phyloP scores from a whole-genome alignment of 768 basidiomycete genomes.

The Scleroderma citrinum region DNA sequence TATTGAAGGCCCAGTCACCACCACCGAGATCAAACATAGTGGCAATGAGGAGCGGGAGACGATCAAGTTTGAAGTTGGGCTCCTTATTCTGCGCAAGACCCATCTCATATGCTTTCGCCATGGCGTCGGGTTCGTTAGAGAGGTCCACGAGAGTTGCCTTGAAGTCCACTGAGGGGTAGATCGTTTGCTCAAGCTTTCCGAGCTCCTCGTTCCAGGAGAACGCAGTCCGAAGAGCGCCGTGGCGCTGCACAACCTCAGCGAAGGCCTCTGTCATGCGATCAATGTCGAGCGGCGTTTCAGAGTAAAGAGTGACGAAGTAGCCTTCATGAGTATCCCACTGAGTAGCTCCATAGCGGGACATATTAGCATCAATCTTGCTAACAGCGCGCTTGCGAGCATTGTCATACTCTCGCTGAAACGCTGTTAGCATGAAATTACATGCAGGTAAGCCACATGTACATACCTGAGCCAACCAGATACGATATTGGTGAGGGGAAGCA shows the following conservation, averaged over 20 bases:
- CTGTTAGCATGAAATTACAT: not conserved
- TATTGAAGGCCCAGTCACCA: conserved; percentile 23
- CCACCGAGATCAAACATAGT: conserved; percentile 22
- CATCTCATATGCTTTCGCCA: conserved; percentile 26
- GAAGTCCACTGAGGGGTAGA: conserved; percentile 25
- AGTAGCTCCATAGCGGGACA: conserved; percentile 29
- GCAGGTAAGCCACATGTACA: not conserved
- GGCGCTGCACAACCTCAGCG: conserved; percentile 22
- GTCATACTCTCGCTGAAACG: conserved; percentile 18
- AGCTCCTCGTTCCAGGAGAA: conserved; percentile 26
- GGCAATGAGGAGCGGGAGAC: conserved; percentile 17
- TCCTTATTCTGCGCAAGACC: conserved; percentile 12
- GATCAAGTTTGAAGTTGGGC: conserved; percentile 23
- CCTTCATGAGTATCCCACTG: conserved; percentile 29
- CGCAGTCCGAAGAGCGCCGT: conserved; percentile 24
- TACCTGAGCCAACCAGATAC: conserved; percentile 30
- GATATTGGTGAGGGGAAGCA: conserved; percentile 17
- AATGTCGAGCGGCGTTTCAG: conserved; percentile 22
- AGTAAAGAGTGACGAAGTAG: conserved; percentile 10
- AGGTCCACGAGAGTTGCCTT: conserved; percentile 20
- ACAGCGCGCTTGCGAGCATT: conserved; percentile 24
- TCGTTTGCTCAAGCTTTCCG: conserved; percentile 25
- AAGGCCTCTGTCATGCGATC: conserved; percentile 24
- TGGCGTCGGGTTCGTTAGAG: conserved; percentile 18
- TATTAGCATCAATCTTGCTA: conserved; percentile 24